phyloP scores from a whole-genome alignment of 176 grass and related monocot species.

The Cocos nucifera region DNA sequence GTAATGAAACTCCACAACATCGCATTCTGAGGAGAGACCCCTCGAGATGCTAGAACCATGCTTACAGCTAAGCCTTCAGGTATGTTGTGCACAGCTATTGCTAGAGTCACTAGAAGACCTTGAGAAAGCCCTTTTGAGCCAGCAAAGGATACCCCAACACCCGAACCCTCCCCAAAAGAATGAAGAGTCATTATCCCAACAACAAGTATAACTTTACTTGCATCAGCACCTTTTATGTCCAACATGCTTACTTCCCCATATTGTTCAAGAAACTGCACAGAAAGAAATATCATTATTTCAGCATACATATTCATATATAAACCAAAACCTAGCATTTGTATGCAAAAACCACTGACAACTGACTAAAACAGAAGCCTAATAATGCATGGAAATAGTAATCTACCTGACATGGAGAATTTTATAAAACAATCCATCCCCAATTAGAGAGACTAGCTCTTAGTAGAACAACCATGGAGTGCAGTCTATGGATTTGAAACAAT shows the following conservation, averaged over 20 bases:
- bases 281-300: constrained; percentile 9
- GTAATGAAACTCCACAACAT: constrained; percentile 99
- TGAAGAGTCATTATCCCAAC: constrained; percentile 99
- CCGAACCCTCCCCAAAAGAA: constrained; percentile 97
- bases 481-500: too few relatives aligned
- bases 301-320: too few relatives aligned
- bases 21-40: constrained; percentile 81
- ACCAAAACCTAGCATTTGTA: too few relatives aligned
- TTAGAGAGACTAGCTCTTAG: too few relatives aligned
- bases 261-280: constrained; percentile 69
- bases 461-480: too few relatives aligned
- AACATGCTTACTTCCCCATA: constrained; percentile 98
- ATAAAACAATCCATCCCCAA: too few relatives aligned
- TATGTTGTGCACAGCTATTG: constrained; percentile 97
- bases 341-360: too few relatives aligned
- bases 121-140: constrained; percentile 87
- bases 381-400: too few relatives aligned
- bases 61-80: constrained; percentile 98
- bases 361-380: too few relatives aligned
- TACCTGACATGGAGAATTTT: too few relatives aligned
- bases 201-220: constrained; percentile 99
- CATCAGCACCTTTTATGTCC: constrained; percentile 97
- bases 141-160: constrained; percentile 98
- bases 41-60: constrained; percentile 85
- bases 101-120: constrained; percentile 85